Evolutionary conservation across 148 eudicot species (phyloP), one percentile per base, ranked within the genome.

Genomic region (Vaccinium corymbosum): DNA sequence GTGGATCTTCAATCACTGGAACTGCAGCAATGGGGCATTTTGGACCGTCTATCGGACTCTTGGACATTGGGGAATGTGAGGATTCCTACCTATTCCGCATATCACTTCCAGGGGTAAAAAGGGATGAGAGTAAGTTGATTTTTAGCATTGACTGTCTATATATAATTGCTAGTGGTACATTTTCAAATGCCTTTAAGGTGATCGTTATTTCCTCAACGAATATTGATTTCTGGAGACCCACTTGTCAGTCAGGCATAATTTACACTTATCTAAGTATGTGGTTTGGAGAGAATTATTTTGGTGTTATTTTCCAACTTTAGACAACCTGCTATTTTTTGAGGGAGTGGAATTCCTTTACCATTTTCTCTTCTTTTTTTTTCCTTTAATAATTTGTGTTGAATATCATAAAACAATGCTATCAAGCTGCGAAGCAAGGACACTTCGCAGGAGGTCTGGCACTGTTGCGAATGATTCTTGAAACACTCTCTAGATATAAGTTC

Each of bases 31-130:
- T 80, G 88, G 97, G 94, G 38, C 85, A 84, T 7, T 79, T 91
- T 29, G 98, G 99, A 73, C 93, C 95, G 0, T 92, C 75, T 81
- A 80, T 96, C 1, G 98, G 99, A 66, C 84, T 90, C 46, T 80
- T 93, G 86, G 97, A 96, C 83, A 91, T 94, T 11, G 97, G 94
- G 25, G 98, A 94, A 85, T 87, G 90, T 0, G 89, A 90, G 22
- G 97, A 94, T 85, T 90, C 99, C 52, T 94, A 94, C 90, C 83
- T 94, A 42, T 96, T 96, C 79, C 94, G 95, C 0, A 92, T 96
- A 50, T 93, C 99, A n/a, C 99, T 96, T 86, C 99, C 99, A 6
- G 99, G 99, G 78, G 98, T 96, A 22, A 92, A 87, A 86, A 90
- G 98, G 88, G 95, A 94, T 84, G 93, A 92, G 87, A 86, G 99